Conservation (phyloP, 169 alveolate species). For the Plasmodium gaboni region DNA sequence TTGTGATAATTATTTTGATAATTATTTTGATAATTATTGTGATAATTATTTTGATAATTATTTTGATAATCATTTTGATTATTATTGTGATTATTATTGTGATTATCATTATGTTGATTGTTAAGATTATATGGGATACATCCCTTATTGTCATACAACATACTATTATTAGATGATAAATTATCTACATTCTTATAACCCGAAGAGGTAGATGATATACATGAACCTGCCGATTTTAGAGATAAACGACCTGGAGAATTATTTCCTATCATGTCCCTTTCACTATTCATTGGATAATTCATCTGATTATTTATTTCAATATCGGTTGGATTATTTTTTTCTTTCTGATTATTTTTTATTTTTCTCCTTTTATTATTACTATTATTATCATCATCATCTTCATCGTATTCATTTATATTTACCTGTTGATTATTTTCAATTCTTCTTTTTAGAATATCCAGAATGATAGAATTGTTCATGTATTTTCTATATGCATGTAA, state of each 20-base stretch:
- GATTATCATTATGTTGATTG: background rate
- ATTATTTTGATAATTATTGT: too few species aligned
- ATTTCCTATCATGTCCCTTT: background rate
- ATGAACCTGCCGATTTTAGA: conserved; percentile 48
- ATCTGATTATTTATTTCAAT: background rate
- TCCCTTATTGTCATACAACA: conserved; percentile 5
- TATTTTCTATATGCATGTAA: too few species aligned
- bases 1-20: too few species aligned
- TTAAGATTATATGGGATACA: background rate
- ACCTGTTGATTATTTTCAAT: background rate
- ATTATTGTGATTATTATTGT: too few species aligned
- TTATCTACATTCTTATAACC: conserved; percentile 36
- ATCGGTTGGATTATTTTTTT: background rate
- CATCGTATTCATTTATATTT: background rate
- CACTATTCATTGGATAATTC: too few species aligned
- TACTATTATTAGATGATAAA: conserved; percentile 12
- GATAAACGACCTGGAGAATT: conserved; percentile 62
- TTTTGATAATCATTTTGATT: too few species aligned
- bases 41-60: too few species aligned
- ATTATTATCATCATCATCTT: background rate
- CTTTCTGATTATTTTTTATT: conserved; percentile 10
- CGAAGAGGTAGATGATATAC: conserved; percentile 62
- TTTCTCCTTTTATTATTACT: conserved; percentile 1
- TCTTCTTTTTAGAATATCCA: too few species aligned
- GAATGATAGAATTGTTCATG: too few species aligned